Evolutionary conservation across 768 basidiomycete species (phyloP), one percentile per base, ranked within the genome.

Genomic region (Boletus patriciae): DNA sequence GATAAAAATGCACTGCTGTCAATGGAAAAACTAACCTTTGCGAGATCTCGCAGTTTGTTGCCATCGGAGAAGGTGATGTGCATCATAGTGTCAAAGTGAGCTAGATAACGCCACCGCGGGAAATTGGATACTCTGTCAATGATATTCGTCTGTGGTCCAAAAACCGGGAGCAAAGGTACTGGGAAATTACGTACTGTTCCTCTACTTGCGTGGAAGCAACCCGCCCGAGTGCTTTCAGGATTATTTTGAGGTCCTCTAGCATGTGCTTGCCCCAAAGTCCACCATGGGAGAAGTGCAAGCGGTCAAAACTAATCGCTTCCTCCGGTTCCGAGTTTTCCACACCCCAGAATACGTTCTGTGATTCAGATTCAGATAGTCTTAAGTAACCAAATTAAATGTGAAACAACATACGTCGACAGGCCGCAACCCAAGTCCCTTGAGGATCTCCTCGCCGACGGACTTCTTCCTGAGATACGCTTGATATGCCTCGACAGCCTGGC

Each of bases 11-110:
- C 12, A 4, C 3, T 1, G 6, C 4, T 19, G 41, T 10, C n/a
- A 9, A 31, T 9, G 1, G 29, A 5, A 3, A 21, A 19, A 31
- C 46, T 34, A 29, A 59, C 58, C 48, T 46, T 50, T 3, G 19
- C 34, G 3, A 59, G 43, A 36, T 59, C 38, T 10, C n/a, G 3
- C 8, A 55, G 18, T 19, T 55, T 59, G 8, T 55, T 59, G 3
- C 53, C 53, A 37, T 59, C 48, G 0, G 18, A 4, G 25, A 46
- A 55, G 2, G 23, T 49, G n/a, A 59, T 50, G 23, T 55, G 12
- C 2, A 55, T 19, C 2, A 55, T 19, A 0, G n/a, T 50, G 2
- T 55, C 19, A 9, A 59, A 55, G n/a, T 59, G 58, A 3, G 21
- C 31, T 4, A 59, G 16, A 16, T 46, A 25, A 3, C 15, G 4